Conservation (phyloP, 805 yeast species). For the Kuraishia borneana region DNA sequence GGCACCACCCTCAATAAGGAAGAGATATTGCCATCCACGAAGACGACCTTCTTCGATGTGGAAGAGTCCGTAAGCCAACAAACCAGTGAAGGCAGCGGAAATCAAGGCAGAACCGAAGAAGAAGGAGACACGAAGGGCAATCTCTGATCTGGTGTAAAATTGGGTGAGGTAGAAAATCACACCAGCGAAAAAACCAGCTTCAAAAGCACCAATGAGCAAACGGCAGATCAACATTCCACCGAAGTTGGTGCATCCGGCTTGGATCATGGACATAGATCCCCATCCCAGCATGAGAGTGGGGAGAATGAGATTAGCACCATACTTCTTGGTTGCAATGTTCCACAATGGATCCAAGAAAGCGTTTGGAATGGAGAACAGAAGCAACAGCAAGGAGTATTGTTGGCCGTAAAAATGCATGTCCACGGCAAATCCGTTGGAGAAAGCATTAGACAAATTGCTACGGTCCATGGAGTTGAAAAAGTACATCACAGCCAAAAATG, state of each 20-base stretch:
- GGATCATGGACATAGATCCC: constrained; percentile 29
- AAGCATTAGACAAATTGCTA: constrained; percentile 31
- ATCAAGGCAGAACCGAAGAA: constrained; percentile 9
- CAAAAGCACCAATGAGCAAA: constrained; percentile 27
- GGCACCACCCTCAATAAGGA: constrained; percentile 18
- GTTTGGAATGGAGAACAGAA: constrained; percentile 29
- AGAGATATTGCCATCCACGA: constrained; percentile 19
- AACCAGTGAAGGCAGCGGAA: constrained; percentile 11
- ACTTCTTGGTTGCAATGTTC: constrained; percentile 28
- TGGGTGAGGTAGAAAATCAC: constrained; percentile 8
- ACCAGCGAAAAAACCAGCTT: constrained; percentile 26
- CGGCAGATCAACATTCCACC: constrained; percentile 28
- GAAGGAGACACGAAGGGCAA: constrained; percentile 6
- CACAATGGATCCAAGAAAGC: constrained; percentile 29
- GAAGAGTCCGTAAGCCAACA: constrained; percentile 9
- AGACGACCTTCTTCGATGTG: constrained; percentile 4
- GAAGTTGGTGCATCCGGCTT: constrained; percentile 27
- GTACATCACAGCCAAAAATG: constrained; percentile 29
- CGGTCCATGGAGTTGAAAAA: constrained; percentile 33
- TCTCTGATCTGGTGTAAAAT: constrained; percentile 8
- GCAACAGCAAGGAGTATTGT: constrained; percentile 28
- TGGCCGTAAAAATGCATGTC: constrained; percentile 25
- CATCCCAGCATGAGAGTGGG: constrained; percentile 27
- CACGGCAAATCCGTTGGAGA: constrained; percentile 29
- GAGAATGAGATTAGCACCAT: constrained; percentile 23